A percentile compares a stretch with the other conserved stretches of the same genome.
These are phyloP conservation scores for Plantago coronopus DNA, from an alignment of 305 asterid genomes.

Conservation along the genomic window DNA sequence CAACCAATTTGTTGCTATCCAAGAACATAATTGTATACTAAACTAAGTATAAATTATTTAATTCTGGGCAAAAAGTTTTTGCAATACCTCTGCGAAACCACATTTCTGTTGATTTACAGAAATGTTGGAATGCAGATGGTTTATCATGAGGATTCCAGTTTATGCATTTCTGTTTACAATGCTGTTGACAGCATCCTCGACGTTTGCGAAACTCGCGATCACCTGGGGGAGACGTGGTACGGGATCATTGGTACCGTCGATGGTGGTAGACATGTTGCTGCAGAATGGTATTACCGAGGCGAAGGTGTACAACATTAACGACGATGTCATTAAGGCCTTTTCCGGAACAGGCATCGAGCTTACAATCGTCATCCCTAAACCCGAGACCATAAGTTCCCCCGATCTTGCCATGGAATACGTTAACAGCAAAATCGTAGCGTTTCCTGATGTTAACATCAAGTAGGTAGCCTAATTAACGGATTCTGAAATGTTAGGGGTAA, in stretches of 20 bases:
- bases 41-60: no score
- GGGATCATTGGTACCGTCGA: not conserved
- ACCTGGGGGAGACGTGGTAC: not conserved
- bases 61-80: no score
- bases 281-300: not conserved
- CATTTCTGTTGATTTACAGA: no score
- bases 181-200: not conserved
- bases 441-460: conserved; percentile 1
- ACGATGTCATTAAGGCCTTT: not conserved
- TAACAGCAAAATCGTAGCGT: not conserved
- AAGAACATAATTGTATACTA: no score
- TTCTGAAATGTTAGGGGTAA: not conserved
- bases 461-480: not conserved
- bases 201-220: not conserved
- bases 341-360: not conserved
- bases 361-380: not conserved
- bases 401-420: not conserved
- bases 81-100: no score
- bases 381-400: not conserved
- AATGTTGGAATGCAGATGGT: no score
- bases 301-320: not conserved
- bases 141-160: not conserved
- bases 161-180: not conserved
- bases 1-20: no score
- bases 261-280: conserved; percentile 7